Evolutionary conservation across 257 asterid species (phyloP).

Genomic region (Coffea canephora): DNA sequence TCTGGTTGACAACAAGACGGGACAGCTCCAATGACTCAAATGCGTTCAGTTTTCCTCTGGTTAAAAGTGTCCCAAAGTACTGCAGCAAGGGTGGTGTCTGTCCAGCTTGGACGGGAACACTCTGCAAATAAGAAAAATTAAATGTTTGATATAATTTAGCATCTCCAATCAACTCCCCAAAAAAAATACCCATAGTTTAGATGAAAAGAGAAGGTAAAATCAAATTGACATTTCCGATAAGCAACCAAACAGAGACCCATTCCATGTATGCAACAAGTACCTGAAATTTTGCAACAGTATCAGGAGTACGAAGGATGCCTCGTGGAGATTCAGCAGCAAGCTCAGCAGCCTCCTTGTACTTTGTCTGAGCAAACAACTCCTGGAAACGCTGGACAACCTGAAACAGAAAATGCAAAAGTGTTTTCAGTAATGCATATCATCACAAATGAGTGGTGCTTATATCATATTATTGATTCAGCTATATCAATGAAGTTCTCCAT

Average conservation of each 20-base stretch:
- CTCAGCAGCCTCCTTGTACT: constrained; percentile 99
- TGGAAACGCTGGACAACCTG: constrained; percentile 99
- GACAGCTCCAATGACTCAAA: constrained; percentile 96
- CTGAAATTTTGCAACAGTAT: constrained; percentile 98
- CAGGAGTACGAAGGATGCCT: constrained; percentile 96
- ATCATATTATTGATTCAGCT: background rate
- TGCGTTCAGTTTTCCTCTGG: constrained; percentile 93
- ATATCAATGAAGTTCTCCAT: background rate
- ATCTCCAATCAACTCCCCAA: background rate
- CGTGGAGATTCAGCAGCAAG: constrained; percentile 99
- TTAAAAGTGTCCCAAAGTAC: constrained; percentile 91
- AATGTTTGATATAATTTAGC: background rate
- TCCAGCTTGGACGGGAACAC: constrained; percentile 99
- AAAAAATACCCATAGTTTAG: too few relatives aligned
- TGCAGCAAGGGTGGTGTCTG: constrained; percentile 98
- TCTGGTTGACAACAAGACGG: constrained; percentile 96
- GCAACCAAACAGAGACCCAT: background rate
- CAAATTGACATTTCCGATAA: background rate
- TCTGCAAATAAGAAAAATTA: constrained; percentile 44
- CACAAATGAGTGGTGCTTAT: background rate
- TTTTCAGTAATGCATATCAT: background rate
- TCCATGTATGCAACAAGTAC: constrained; percentile 27
- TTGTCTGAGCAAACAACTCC: constrained; percentile 97
- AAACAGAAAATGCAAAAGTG: constrained; percentile 15
- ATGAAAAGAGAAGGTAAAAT: too few relatives aligned